Percentiles rank a stretch among this genome's conserved stretches.
phyloP scores from a whole-genome alignment of 2,329 filamentous ascomycete species.

The Penicillium sp. region DNA sequence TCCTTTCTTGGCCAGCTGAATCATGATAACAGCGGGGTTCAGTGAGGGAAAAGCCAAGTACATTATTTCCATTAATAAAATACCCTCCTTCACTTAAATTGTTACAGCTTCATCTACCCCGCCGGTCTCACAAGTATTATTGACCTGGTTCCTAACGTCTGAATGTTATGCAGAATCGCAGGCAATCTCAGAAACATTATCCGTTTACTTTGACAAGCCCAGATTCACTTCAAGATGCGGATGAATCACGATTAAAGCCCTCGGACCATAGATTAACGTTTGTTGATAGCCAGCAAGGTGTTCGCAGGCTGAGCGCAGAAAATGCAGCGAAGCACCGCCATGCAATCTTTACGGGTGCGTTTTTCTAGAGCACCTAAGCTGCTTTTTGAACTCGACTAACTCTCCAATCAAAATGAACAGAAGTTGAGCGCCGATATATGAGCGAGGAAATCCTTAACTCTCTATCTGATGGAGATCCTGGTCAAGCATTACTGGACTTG shows the following conservation, averaged over 20 bases:
- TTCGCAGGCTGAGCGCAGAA: constrained; percentile 17
- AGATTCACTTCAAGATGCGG: not conserved
- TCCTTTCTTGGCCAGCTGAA: not conserved
- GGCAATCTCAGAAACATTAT: not conserved
- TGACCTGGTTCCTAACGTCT: not conserved
- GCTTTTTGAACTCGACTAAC: not conserved
- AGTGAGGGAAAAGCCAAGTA: not conserved
- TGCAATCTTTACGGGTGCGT: constrained; percentile 18
- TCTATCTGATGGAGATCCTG: constrained; percentile 3
- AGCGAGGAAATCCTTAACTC: constrained; percentile 11
- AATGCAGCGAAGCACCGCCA: constrained; percentile 18
- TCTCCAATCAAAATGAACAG: constrained; percentile 5
- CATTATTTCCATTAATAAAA: not conserved
- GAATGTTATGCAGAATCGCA: constrained; percentile 3
- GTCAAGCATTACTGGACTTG: constrained; percentile 15
- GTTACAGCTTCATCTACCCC: not conserved
- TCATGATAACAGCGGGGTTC: not conserved
- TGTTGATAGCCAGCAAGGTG: constrained; percentile 14
- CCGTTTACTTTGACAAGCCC: not conserved
- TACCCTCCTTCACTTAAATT: not conserved
- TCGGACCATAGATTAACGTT: constrained; percentile 10
- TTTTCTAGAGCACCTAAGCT: not conserved
- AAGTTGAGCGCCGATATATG: constrained; percentile 18
- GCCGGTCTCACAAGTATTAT: not conserved
- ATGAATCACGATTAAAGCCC: not conserved